Conservation (phyloP, 305 asterid species). For the Fraxinus angustifolia region DNA sequence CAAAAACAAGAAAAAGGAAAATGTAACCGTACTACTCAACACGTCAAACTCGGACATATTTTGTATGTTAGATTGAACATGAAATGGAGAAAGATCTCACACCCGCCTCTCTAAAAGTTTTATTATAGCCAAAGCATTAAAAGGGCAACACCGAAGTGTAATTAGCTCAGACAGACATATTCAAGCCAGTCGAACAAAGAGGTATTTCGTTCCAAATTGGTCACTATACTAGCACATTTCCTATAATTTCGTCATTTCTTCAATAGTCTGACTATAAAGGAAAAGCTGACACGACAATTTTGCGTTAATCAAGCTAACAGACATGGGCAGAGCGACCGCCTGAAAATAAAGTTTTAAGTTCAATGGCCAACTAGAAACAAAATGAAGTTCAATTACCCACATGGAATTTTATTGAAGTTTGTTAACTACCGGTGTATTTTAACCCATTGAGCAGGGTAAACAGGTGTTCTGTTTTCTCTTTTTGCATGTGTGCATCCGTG, state of each 20-base stretch:
- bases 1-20: not conserved
- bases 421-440: not conserved
- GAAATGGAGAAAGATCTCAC: not conserved
- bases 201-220: not conserved
- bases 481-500: not conserved
- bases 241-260: not conserved
- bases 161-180: not conserved
- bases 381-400: not conserved
- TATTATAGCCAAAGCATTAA: not conserved
- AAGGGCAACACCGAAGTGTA: not conserved
- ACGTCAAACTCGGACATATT: not conserved
- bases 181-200: not conserved
- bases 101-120: not conserved
- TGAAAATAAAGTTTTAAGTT: not conserved
- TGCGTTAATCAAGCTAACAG: not conserved
- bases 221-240: not conserved
- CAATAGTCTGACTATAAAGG: not conserved
- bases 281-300: not conserved
- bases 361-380: not conserved
- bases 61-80: not conserved
- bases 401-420: not conserved
- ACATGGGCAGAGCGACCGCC: not conserved
- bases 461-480: not conserved
- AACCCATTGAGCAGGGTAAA: not conserved
- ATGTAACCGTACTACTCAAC: not conserved